Conservation (phyloP, 768 basidiomycete genomes). For the Mycena vulgaris region DNA sequence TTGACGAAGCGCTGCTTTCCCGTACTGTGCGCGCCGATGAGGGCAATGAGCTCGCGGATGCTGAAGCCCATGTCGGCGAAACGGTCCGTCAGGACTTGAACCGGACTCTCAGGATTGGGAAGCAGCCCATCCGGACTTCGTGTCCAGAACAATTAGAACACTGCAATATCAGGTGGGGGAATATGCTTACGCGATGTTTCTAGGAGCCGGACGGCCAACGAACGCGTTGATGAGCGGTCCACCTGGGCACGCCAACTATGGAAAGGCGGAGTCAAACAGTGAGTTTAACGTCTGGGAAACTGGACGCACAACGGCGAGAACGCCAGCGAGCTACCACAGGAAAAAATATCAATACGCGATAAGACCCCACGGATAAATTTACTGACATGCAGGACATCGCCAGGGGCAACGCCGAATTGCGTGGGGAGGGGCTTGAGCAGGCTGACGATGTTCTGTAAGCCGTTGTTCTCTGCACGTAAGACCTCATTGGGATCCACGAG, state of each 20-base stretch:
- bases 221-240: conserved; percentile 2
- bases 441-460: conserved; percentile 8
- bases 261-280: neutral
- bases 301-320: conserved; percentile 7
- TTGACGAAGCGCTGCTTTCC: conserved; percentile 29
- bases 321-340: neutral
- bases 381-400: conserved; percentile 1
- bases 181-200: neutral
- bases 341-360: too few relatives aligned
- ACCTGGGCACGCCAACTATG: conserved; percentile 15
- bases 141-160: too few relatives aligned
- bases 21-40: conserved; percentile 32
- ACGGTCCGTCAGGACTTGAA: neutral
- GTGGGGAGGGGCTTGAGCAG: neutral
- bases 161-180: too few relatives aligned
- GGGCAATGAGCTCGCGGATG: conserved; percentile 27
- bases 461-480: conserved; percentile 7
- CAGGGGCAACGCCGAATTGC: conserved; percentile 3
- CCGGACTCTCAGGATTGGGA: neutral
- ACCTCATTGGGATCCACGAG: conserved; percentile 16
- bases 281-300: neutral
- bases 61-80: neutral
- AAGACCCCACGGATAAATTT: too few relatives aligned
- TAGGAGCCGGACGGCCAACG: neutral
- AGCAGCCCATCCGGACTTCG: conserved; percentile 8